Conservation (phyloP, 2,329 filamentous ascomycete genomes). For the Fusarium succisae region DNA sequence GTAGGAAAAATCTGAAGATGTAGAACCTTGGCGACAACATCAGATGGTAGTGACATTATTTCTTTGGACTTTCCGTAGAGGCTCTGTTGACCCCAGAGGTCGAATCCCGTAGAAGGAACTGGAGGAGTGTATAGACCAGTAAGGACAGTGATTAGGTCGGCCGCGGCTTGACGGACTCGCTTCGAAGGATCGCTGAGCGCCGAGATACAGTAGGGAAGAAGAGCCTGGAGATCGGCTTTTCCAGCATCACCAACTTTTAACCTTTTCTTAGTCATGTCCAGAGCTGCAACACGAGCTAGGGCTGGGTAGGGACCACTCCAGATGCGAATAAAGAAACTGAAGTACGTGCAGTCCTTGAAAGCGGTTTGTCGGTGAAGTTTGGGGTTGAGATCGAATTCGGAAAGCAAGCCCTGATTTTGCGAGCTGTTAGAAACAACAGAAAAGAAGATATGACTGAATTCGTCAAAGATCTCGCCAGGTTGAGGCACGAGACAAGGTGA, state of each 20-base stretch:
- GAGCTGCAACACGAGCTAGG: conserved; percentile 72
- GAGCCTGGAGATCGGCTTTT: conserved; percentile 74
- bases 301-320: conserved; percentile 78
- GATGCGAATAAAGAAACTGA: conserved; percentile 79
- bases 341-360: conserved; percentile 70
- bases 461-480: conserved; percentile 63
- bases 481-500: conserved; percentile 63
- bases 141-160: conserved; percentile 70
- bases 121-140: conserved; percentile 57
- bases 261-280: conserved; percentile 70
- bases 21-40: conserved; percentile 69
- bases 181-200: conserved; percentile 80
- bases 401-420: conserved; percentile 51
- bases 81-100: conserved; percentile 67
- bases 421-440: conserved; percentile 58
- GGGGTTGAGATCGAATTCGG: conserved; percentile 63
- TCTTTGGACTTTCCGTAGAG: conserved; percentile 70
- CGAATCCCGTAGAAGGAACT: conserved; percentile 50
- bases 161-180: conserved; percentile 79
- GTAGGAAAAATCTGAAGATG: conserved; percentile 74
- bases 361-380: conserved; percentile 65
- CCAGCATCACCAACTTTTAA: conserved; percentile 61
- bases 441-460: conserved; percentile 68
- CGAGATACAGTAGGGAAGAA: conserved; percentile 83
- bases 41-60: conserved; percentile 66